Base-by-base conservation (phyloP, 495 filamentous ascomycete genomes). In the Lophiotrema nucula region DNA sequence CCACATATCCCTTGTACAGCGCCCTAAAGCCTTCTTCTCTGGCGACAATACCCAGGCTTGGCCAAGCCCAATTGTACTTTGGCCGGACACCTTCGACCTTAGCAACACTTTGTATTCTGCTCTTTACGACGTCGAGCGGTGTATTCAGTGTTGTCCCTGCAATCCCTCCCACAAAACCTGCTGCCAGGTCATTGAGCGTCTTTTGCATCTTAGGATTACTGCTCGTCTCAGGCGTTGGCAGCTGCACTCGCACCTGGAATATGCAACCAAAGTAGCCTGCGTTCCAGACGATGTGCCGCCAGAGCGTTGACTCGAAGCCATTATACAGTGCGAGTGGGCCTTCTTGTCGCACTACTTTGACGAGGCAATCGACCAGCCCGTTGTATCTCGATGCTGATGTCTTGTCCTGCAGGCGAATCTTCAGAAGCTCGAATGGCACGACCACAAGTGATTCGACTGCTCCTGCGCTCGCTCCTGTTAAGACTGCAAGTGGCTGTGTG, bases 61-160 rank as follows among this genome's bases (percentile, higher is more conserved):
- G 58, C 58, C 58, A 62, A 15, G 58, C 58, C 58, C 58, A 62
- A 26, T 56, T 39, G 33, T 62, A 62, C 52, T 62, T 62, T 11
- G 16, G 33, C 27, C 58, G 47, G 1, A 54, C 50, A 2, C 58
- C 58, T 26, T 50, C 5, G 15, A 56, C 53, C 46, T 62, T 62
- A n/a, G 51, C 51, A 12, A 56, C 58, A 38, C 51, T 56, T 42
- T 62, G 58, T 25, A 62, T 62, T 25, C 58, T 22, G 43, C 58
- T 62, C 58, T 62, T 62, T 16, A 62, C 58, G 19, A 62, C 58
- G 52, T 62, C 58, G 4, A 62, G 41, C 45, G 58, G 58, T 18
- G 58, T 62, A 28, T 62, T 62, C 4, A 56, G 53, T 42, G 58
- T 62, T n/a, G 58, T 62, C 0, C 58, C 58, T n/a, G 53, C 58